Percentiles rank a stretch among this genome's conserved stretches.
Evolutionary conservation across 805 yeast genomes (phyloP).

Genomic region (Sungouiozyma ichnusensis): DNA sequence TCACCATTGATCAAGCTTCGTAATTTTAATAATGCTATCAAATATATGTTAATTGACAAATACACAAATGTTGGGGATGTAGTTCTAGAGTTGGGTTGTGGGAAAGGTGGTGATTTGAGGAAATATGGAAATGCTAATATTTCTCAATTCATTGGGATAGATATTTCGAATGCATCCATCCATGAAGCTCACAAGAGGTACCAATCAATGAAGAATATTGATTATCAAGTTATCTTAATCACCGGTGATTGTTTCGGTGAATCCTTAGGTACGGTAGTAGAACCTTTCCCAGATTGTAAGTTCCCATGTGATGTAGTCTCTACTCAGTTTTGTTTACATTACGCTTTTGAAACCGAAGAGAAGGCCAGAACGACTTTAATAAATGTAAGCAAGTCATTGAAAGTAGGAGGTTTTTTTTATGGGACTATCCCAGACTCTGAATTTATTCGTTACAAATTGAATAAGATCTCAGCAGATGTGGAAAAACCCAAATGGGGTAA

Average conservation of each 20-base stretch:
- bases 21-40: constrained; percentile 85
- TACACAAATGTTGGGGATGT: constrained; percentile 44
- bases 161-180: constrained; percentile 81
- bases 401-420: constrained; percentile 76
- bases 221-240: constrained; percentile 74
- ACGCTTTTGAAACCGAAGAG: constrained; percentile 81
- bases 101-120: constrained; percentile 94
- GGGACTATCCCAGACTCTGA: constrained; percentile 95
- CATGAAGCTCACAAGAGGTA: constrained; percentile 76
- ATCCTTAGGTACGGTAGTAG: constrained; percentile 56
- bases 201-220: constrained; percentile 40
- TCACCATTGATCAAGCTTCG: constrained; percentile 83
- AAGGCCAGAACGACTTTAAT: constrained; percentile 62
- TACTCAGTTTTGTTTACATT: constrained; percentile 87
- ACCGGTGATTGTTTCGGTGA: constrained; percentile 87
- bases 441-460: constrained; percentile 58
- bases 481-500: constrained; percentile 70
- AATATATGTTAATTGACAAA: constrained; percentile 71
- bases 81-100: constrained; percentile 86
- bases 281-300: constrained; percentile 52
- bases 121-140: constrained; percentile 74
- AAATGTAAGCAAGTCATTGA: constrained; percentile 67
- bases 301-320: constrained; percentile 85
- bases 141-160: constrained; percentile 78
- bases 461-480: constrained; percentile 38